A percentile compares a stretch with the other conserved stretches of the same genome.
Evolutionary conservation across 108 stramenopile species (phyloP).

Genomic region (Pseudonitzschia delicatissima): DNA sequence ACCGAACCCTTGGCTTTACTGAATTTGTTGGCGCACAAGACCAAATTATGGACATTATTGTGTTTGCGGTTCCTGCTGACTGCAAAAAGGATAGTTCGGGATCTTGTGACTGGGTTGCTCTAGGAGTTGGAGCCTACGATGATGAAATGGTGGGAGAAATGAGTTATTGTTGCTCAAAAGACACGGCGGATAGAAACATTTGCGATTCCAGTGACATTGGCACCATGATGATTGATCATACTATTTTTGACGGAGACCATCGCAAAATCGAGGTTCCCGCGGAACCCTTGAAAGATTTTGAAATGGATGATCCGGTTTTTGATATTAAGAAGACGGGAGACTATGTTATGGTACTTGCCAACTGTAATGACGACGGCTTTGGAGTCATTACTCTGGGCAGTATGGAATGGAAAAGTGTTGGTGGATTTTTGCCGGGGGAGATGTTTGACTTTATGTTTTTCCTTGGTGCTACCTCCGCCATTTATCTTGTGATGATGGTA

Average conservation of each 20-base stretch:
- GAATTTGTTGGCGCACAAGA: no score
- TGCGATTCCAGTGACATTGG: constrained; percentile 46
- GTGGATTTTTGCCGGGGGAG: constrained; percentile 65
- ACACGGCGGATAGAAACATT: constrained; percentile 44
- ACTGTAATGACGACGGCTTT: constrained; percentile 67
- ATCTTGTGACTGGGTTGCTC: constrained; percentile 67
- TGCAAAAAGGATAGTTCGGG: constrained; percentile 50
- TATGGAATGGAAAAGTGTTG: constrained; percentile 59
- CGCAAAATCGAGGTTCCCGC: constrained; percentile 45
- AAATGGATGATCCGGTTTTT: constrained; percentile 32
- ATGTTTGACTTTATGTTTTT: constrained; percentile 80
- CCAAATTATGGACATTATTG: constrained; percentile 25
- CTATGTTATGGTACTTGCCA: constrained; percentile 63
- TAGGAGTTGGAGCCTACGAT: constrained; percentile 65
- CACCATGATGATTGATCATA: constrained; percentile 53
- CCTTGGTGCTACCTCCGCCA: constrained; percentile 36
- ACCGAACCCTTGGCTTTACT: constrained; percentile 5
- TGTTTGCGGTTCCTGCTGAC: constrained; percentile 40
- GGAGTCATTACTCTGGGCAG: constrained; percentile 55
- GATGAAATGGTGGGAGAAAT: constrained; percentile 42
- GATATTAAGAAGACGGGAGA: constrained; percentile 40
- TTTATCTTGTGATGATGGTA: constrained; percentile 42
- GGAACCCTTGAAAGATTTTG: constrained; percentile 33
- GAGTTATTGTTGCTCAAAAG: constrained; percentile 75
- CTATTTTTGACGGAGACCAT: constrained; percentile 55